Base-by-base conservation (phyloP, 2,329 filamentous ascomycete species). In the Ciborinia camelliae region DNA sequence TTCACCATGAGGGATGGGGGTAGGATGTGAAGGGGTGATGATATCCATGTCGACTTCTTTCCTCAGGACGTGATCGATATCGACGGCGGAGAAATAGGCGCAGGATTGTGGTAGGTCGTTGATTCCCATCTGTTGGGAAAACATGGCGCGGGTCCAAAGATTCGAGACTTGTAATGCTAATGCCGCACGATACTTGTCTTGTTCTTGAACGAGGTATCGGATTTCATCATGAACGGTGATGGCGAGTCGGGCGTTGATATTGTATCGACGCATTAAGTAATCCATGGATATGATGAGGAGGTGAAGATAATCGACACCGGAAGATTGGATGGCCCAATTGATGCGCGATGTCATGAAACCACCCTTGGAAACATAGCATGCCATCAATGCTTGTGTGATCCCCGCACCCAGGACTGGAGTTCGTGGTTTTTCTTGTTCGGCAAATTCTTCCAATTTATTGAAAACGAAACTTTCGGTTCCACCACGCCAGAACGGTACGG, bases 1-100 rank as follows among this genome's bases (percentile, higher is more conserved):
- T 77, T 98, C 93, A 43, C 96, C 95, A 1, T 87, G 89, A 0
- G 90, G 83, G 50, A 99, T 98, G 37, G 88, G 82, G 0, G 84
- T 82, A 0, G 84, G 84, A 76, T 99, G 90, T 51, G 90, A 95
- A 0, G 95, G 95, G 0, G 95, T 99, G 51, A 98, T 79, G 75
- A 95, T 99, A 73, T 97, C 90, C 91, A 99, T 96, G 76, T 99
- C 90, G 4, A 99, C 96, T 77, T 99, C 95, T 76, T 99, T 99
- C 60, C 95, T 86, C n/a, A 99, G 82, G 3, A 99, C 93, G 71
- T 92, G 88, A 74, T 99, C 95, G 69, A 99, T 91, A 74, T 99
- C 95, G 7, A 99, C 87, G 4, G 95, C 94, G 0, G 91, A 96
- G 78, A 99, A 99, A 77, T 92, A 99, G 10, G 95, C 95, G 73